Base-by-base conservation (phyloP, 179 eudicot genomes). In the Pouteria campechiana region DNA sequence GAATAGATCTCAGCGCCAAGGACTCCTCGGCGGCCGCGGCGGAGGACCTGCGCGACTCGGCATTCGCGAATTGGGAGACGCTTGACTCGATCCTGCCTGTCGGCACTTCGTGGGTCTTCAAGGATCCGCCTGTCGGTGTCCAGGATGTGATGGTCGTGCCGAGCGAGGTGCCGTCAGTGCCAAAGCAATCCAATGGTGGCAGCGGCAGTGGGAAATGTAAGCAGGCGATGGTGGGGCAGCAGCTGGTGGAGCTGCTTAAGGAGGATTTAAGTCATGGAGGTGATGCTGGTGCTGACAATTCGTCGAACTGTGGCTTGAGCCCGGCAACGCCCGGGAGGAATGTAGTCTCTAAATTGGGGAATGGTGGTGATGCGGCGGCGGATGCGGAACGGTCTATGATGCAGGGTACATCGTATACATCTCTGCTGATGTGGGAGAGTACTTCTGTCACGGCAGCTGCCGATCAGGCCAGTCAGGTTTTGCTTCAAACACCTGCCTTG, bases 401-500 rank as follows among this genome's bases (percentile, higher is more conserved):
- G 23, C 59, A 56, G 37, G 28, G 20, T 12, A 34, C 33, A 14
- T 50, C 45, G 3, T 59, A 58, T 44, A 58, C 61, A 5, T 60
- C 72, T 8, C 48, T 67, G 63, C 44, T 57, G 3, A 50, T 49
- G 57, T 46, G 54, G 12, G 59, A 52, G 21, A 40, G 22, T 33
- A 52, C 44, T 36, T 41, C 33, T 25, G 23, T 25, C 36, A 31
- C 48, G 27, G 47, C 52, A 23, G 52, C 68, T 9, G 60, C 38
- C 47, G 52, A 54, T 24, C 65, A 46, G 25, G 43, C 58, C 27
- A 41, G 74, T 17, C 84, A 77, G 79, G 79, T 77, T 19, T 18
- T 51, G 28, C 24, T 48, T n/a, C 33, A 35, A 7, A 6, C 14
- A 14, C 36, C 13, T 7, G 8, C 20, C 27, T 33, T 48, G 10